Evolutionary conservation across 345 rosid genomes (phyloP).

Genomic region (Triadica sebifera): DNA sequence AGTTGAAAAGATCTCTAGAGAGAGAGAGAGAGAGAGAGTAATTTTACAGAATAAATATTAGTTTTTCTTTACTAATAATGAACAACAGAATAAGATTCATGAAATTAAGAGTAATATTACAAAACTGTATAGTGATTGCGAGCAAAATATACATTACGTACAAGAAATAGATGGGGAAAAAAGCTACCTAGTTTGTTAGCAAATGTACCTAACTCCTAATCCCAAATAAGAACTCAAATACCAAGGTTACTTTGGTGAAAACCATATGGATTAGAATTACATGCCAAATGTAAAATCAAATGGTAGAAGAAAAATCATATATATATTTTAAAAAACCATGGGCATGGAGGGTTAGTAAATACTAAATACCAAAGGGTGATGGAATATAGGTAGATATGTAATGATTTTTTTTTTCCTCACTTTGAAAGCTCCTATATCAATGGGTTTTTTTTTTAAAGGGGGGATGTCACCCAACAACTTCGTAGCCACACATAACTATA

Average conservation of each 20-base stretch:
- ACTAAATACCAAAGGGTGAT: not conserved
- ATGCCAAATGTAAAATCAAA: no score
- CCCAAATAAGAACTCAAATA: constrained; percentile 15
- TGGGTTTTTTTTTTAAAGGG: not conserved
- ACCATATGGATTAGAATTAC: constrained; percentile 2
- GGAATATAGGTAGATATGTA: not conserved
- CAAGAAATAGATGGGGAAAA: constrained; percentile 9
- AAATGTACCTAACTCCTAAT: constrained; percentile 17
- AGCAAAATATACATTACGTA: constrained; percentile 42
- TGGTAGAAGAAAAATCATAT: no score
- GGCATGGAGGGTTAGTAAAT: constrained; percentile 14
- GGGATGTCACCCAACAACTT: not conserved
- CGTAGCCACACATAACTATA: constrained; percentile 11
- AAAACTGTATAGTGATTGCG: constrained; percentile 38
- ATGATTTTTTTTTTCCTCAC: not conserved
- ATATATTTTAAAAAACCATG: no score
- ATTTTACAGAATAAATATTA: no score
- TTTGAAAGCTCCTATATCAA: not conserved
- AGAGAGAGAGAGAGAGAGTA: no score
- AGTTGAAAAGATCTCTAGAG: no score
- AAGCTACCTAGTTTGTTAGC: constrained; percentile 31
- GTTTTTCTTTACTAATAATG: not conserved
- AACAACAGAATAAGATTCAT: constrained; percentile 12
- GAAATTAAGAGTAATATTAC: constrained; percentile 22
- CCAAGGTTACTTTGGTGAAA: constrained; percentile 10